Base-by-base conservation (phyloP, 176 grass and related monocot species). In the Zea luxurians region DNA sequence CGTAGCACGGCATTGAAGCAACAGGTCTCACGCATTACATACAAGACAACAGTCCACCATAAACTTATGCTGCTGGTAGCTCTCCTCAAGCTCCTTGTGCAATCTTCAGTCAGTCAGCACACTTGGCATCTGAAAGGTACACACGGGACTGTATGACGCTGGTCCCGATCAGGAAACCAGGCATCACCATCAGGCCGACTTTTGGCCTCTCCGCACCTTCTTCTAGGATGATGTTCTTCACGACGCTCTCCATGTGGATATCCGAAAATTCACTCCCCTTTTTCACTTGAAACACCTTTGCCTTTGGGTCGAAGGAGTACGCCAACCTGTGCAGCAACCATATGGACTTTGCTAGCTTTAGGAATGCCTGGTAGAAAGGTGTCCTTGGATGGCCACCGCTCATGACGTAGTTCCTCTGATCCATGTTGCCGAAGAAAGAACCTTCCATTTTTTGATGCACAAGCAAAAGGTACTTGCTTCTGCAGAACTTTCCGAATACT, bases 371-470 rank as follows among this genome's bases (percentile, higher is more conserved):
- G 75, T 98, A 98, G 86, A 94, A 98, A 48, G 91, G 86, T 67
- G 91, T 98, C 49, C 95, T 85, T n/a, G 91, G 95, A 83, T 98
- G 95, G 48, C 91, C 95, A 53, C 95, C 89, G 9, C 85, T 92
- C 80, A 90, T 92, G 36, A 94, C 89, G 62, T 94, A 85, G 55
- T 94, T 94, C 76, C 95, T 94, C 74, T 97, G 94, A 80, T 93
- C 91, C 87, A 89, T 82, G 80, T 93, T 91, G 35, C 87, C 91
- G 1, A 97, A 97, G 66, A 94, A 93, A 60, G 91, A 92, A 20
- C 84, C 91, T 84, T 97, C 94, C 94, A 97, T 98, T 65, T 92
- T 94, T 4, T 83, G 89, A 81, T 98, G 96, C 74, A 98, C 85
- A 41, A 94, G 83, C 9, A 88, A 36, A 15, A 92, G 86, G 83